Evolutionary conservation across 2,329 filamentous ascomycete genomes (phyloP).

Genomic region (Penicillium aurantiogriseum): DNA sequence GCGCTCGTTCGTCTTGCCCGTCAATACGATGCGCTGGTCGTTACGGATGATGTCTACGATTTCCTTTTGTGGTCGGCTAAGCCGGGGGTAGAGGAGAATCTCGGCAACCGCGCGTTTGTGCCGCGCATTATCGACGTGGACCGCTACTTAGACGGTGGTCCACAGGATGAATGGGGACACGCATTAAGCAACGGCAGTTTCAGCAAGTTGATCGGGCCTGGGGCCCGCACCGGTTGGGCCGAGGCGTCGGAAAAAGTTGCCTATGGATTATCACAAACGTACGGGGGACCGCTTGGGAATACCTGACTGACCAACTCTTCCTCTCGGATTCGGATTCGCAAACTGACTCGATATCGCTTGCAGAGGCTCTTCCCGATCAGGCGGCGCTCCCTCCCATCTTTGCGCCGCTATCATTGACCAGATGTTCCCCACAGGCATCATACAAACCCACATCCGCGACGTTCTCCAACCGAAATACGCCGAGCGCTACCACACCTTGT

Average conservation of each 20-base stretch:
- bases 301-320: neutral
- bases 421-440: constrained; percentile 51
- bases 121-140: constrained; percentile 81
- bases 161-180: constrained; percentile 69
- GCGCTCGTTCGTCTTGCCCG: constrained; percentile 74
- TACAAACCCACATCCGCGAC: constrained; percentile 54
- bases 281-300: constrained; percentile 30
- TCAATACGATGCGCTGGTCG: constrained; percentile 74
- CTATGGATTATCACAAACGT: constrained; percentile 60
- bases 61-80: constrained; percentile 73
- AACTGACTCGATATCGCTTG: constrained; percentile 13
- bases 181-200: constrained; percentile 84
- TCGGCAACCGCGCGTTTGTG: constrained; percentile 47
- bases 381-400: constrained; percentile 60
- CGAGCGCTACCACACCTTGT: constrained; percentile 54
- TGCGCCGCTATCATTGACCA: constrained; percentile 57
- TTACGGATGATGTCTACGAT: constrained; percentile 93
- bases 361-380: constrained; percentile 58
- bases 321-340: neutral
- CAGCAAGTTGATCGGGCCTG: constrained; percentile 81
- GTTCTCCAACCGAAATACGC: constrained; percentile 58
- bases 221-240: constrained; percentile 82
- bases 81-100: constrained; percentile 1
- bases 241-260: constrained; percentile 66
- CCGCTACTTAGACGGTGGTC: constrained; percentile 61